These are phyloP conservation scores for Gossypium aridum DNA, from an alignment of 441 rosid species.

Conservation along the genomic window DNA sequence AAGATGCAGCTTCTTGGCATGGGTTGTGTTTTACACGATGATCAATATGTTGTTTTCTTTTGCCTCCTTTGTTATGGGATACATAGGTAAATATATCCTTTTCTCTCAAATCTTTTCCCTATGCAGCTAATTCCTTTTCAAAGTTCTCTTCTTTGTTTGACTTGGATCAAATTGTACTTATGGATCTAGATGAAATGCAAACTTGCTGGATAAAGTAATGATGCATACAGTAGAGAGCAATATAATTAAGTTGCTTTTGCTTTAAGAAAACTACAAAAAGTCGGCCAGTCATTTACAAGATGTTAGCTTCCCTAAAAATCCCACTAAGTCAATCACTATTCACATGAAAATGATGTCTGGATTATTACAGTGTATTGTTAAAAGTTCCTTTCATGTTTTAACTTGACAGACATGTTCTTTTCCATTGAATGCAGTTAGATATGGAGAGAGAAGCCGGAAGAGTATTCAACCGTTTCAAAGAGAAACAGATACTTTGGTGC, in stretches of 20 bases:
- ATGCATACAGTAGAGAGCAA: not conserved
- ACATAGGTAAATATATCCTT: not conserved
- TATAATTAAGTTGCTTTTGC: not conserved
- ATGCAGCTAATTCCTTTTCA: not conserved
- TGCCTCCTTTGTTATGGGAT: not conserved
- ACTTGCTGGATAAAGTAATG: not conserved
- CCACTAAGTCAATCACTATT: not conserved
- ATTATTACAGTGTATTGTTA: not conserved
- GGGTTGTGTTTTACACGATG: not conserved
- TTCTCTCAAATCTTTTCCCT: not conserved
- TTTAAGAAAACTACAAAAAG: not conserved
- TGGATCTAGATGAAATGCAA: not conserved
- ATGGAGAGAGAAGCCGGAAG: constrained; percentile 79
- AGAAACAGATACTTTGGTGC: constrained; percentile 76
- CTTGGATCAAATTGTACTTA: not conserved
- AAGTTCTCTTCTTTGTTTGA: not conserved
- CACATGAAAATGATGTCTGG: not conserved
- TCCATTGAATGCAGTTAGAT: constrained; percentile 43
- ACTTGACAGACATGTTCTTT: not conserved
- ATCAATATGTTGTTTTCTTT: not conserved
- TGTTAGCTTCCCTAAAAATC: not conserved
- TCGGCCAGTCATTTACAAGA: not conserved
- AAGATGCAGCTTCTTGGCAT: not conserved
- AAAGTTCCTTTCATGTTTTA: not conserved
- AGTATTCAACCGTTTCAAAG: constrained; percentile 57